These are phyloP conservation scores for Russula virescens DNA, from an alignment of 768 basidiomycete genomes.

Conservation along the genomic window DNA sequence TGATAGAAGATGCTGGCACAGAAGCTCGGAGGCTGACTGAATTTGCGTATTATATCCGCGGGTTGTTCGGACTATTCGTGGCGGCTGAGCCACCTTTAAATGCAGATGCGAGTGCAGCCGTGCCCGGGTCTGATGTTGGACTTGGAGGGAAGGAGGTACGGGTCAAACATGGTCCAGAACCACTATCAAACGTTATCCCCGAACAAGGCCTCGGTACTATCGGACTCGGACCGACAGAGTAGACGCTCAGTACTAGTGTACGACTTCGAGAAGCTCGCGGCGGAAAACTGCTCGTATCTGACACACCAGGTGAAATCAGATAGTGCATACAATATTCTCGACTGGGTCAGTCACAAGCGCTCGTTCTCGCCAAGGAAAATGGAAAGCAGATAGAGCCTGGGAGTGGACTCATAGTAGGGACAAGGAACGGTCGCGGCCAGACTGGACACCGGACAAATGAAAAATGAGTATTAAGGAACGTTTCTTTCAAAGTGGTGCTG, in stretches of 20 bases:
- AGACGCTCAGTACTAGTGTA: neutral
- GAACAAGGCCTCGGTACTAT: neutral
- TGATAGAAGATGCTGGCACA: slow-evolving; percentile 11
- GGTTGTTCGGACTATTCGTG: slow-evolving; percentile 11
- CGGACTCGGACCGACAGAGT: neutral
- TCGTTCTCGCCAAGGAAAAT: neutral
- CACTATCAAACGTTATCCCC: slow-evolving; percentile 2
- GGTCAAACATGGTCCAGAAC: neutral
- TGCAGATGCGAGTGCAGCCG: slow-evolving; percentile 1
- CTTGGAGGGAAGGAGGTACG: neutral
- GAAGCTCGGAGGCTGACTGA: neutral
- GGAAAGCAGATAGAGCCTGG: no score
- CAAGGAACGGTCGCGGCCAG: neutral
- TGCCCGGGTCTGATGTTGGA: neutral
- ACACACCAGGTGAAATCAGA: slow-evolving; percentile 1
- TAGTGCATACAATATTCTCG: neutral
- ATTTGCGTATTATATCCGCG: neutral
- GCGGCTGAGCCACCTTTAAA: neutral
- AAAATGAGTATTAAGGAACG: neutral
- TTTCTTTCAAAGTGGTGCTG: no score
- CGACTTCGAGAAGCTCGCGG: neutral
- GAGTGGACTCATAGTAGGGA: neutral
- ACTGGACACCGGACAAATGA: neutral
- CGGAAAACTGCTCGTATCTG: neutral
- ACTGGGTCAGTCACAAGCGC: neutral